These are phyloP conservation scores for Carallia brachiata DNA, from an alignment of 345 rosid species.

Conservation along the genomic window DNA sequence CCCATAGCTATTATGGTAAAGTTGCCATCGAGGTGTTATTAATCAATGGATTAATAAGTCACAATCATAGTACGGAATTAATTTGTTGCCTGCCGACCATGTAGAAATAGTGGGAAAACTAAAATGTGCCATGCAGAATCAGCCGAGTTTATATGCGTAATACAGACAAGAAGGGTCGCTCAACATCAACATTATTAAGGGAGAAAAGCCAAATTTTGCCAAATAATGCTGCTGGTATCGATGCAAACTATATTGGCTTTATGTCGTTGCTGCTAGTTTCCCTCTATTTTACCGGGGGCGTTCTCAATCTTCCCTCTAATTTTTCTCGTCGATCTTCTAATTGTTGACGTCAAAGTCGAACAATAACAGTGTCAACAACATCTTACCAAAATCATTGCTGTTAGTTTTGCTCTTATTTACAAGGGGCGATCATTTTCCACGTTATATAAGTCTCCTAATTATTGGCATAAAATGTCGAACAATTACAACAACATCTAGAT, in stretches of 20 bases:
- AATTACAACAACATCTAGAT: no score
- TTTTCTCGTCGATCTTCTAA: neutral
- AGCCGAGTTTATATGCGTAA: neutral
- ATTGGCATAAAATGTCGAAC: no score
- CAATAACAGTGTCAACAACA: no score
- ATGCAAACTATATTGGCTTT: neutral
- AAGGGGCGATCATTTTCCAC: constrained; percentile 15
- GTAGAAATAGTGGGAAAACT: neutral
- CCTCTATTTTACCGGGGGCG: constrained; percentile 19
- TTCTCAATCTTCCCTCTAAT: neutral
- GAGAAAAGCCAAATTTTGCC: neutral
- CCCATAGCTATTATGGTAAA: neutral
- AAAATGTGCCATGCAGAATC: constrained; percentile 7
- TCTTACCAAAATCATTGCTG: neutral
- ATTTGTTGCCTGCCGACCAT: neutral
- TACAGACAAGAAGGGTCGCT: neutral
- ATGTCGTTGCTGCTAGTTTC: constrained; percentile 17
- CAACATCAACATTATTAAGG: neutral
- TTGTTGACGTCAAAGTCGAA: no score
- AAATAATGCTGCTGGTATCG: constrained; percentile 16
- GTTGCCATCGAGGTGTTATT: no score
- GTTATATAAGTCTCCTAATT: no score
- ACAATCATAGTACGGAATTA: no score
- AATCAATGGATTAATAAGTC: no score
- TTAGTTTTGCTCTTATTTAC: constrained; percentile 15